phyloP scores from a whole-genome alignment of 306 rosid species.

The Cicer arietinum region DNA sequence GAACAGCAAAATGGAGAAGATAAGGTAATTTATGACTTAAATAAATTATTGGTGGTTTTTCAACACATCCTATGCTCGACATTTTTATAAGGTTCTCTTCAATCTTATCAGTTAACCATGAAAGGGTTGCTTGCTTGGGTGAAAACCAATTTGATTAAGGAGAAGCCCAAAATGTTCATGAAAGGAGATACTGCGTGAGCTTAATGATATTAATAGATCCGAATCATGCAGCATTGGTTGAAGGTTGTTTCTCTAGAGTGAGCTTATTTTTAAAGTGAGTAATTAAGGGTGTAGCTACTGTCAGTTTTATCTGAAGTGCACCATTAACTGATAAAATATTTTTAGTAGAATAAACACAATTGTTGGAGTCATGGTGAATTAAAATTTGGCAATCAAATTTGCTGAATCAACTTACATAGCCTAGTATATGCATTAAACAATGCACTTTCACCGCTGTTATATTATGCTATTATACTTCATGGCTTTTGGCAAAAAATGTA shows the following conservation, averaged over 20 bases:
- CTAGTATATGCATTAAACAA: conserved; percentile 4
- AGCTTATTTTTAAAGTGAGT: background rate
- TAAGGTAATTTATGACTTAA: too few relatives aligned
- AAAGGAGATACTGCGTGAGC: too few relatives aligned
- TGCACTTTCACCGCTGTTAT: conserved; percentile 6
- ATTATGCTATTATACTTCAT: background rate
- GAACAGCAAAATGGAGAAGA: too few relatives aligned
- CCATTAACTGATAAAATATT: background rate
- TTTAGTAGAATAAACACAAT: background rate
- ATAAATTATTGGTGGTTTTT: too few relatives aligned
- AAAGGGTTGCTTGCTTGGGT: too few relatives aligned
- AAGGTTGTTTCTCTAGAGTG: conserved; percentile 5
- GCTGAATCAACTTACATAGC: conserved; percentile 7
- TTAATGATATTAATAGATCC: too few relatives aligned
- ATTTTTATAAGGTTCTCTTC: too few relatives aligned
- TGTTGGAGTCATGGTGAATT: conserved; percentile 19
- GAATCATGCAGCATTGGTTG: conserved; percentile 14
- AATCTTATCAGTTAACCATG: too few relatives aligned
- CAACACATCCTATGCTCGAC: too few relatives aligned
- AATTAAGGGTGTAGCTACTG: background rate
- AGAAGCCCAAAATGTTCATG: too few relatives aligned
- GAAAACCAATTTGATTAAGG: too few relatives aligned
- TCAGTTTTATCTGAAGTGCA: background rate
- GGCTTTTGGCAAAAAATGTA: conserved; percentile 26
- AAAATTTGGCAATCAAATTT: conserved; percentile 20